Percentiles rank a stretch among this genome's conserved stretches.
phyloP scores from a whole-genome alignment of 1,284 basidiomycete species.

The Volvariella surrecta region DNA sequence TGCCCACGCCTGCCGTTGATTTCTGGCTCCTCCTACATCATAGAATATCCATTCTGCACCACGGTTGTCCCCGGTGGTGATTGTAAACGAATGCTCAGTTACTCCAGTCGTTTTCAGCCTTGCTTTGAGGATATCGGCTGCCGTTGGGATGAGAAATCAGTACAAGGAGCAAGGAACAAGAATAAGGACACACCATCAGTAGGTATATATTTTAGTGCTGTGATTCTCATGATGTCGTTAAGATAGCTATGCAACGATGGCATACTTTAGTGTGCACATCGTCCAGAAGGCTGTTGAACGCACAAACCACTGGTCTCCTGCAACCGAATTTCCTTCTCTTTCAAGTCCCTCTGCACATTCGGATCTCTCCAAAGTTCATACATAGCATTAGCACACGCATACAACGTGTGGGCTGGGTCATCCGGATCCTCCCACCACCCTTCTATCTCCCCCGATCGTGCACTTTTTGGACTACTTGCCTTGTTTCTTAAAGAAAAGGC shows the following conservation, averaged over 20 bases:
- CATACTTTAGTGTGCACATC: constrained; percentile 9
- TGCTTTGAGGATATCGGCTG: constrained; percentile 68
- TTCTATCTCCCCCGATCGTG: constrained; percentile 58
- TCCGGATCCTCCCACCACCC: constrained; percentile 81
- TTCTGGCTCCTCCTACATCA: constrained; percentile 71
- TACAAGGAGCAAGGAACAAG: not conserved
- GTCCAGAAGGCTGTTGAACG: constrained; percentile 24
- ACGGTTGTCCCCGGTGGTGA: constrained; percentile 45
- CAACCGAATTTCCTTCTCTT: constrained; percentile 54
- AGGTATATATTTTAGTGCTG: constrained; percentile 71
- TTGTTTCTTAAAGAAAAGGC: constrained; percentile 49
- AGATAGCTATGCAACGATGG: constrained; percentile 46
- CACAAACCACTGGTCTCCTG: constrained; percentile 81
- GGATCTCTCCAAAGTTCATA: constrained; percentile 63
- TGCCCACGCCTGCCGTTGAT: constrained; percentile 74
- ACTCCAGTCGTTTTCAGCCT: constrained; percentile 70
- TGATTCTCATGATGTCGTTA: constrained; percentile 70
- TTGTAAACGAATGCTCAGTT: constrained; percentile 66
- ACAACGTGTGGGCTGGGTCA: constrained; percentile 65
- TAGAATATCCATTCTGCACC: constrained; percentile 71
- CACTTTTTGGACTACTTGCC: constrained; percentile 56
- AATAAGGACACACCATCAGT: constrained; percentile 50
- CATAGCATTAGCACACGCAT: constrained; percentile 56
- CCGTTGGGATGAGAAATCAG: constrained; percentile 3
- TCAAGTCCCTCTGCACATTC: constrained; percentile 48